Evolutionary conservation across 176 grass and related monocot species (phyloP).

Genomic region (Ensete glaucum): DNA sequence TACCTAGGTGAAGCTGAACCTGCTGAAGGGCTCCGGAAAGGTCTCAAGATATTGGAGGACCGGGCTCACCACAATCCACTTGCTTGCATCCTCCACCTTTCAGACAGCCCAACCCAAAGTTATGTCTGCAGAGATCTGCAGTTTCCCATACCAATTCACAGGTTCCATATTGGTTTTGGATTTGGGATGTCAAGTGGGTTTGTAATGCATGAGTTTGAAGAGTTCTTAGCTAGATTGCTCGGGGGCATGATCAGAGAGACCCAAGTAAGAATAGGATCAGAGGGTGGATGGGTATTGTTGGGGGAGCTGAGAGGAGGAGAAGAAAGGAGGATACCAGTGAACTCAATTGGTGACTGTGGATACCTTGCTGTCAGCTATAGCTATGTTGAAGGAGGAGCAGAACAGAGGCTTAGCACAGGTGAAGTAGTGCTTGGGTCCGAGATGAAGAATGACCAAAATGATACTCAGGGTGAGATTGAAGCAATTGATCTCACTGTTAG

Average conservation of each 20-base stretch:
- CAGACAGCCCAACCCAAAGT: conserved; percentile 37
- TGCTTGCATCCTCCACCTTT: conserved; percentile 72
- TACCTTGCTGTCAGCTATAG: conserved; percentile 54
- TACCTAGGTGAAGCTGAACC: conserved; percentile 63
- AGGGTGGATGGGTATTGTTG: conserved; percentile 46
- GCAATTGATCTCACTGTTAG: conserved; percentile 31
- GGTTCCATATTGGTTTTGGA: conserved; percentile 70
- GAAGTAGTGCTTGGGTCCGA: conserved; percentile 46
- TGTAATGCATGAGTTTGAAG: conserved; percentile 87
- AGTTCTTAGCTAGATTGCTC: conserved; percentile 60
- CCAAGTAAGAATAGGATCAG: conserved; percentile 64
- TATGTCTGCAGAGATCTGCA: conserved; percentile 27
- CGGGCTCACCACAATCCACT: conserved; percentile 74
- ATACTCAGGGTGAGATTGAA: conserved; percentile 15
- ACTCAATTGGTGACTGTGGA: conserved; percentile 44
- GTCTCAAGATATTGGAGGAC: conserved; percentile 80
- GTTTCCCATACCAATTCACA: conserved; percentile 43
- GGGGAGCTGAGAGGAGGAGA: conserved; percentile 81
- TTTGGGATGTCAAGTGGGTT: conserved; percentile 64
- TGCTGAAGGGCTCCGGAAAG: conserved; percentile 66
- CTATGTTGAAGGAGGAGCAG: conserved; percentile 62
- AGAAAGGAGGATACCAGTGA: conserved; percentile 73
- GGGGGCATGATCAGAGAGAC: conserved; percentile 61
- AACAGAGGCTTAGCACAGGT: conserved; percentile 49
- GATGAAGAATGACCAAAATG: conserved; percentile 36